Conservation (phyloP, 2,329 filamentous ascomycete species). For the Apiospora saccharicola region DNA sequence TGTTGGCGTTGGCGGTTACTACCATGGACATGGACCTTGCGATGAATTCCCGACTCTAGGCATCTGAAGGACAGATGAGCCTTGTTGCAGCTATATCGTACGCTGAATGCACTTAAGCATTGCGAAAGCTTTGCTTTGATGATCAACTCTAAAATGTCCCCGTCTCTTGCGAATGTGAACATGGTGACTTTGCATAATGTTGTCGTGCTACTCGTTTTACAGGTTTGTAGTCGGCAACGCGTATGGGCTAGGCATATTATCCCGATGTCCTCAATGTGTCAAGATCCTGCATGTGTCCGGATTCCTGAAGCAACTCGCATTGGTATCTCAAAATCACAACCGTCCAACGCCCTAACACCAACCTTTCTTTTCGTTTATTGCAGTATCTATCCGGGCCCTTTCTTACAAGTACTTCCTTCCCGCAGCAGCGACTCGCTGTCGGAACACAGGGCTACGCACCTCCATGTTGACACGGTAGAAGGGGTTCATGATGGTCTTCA, state of each 20-base stretch:
- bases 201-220: not conserved
- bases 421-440: conserved; percentile 80
- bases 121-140: conserved; percentile 9
- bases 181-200: not conserved
- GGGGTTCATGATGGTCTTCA: conserved; percentile 96
- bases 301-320: not conserved
- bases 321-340: not conserved
- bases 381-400: not conserved
- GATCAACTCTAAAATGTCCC: not conserved
- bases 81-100: conserved; percentile 19
- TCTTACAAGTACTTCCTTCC: conserved; percentile 88
- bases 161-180: not conserved
- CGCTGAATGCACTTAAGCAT: conserved; percentile 21
- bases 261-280: not conserved
- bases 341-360: not conserved
- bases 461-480: conserved; percentile 90
- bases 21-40: conserved; percentile 16
- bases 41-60: conserved; percentile 23
- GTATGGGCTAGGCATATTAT: not conserved
- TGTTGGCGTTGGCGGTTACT: conserved; percentile 24
- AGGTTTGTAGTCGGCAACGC: not conserved
- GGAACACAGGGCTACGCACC: conserved; percentile 86
- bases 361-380: not conserved
- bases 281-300: not conserved
- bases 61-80: conserved; percentile 23